Percentiles rank a stretch among this genome's conserved stretches.
phyloP scores from a whole-genome alignment of 2,329 filamentous ascomycete species.

The Exophiala dermatitidis region DNA sequence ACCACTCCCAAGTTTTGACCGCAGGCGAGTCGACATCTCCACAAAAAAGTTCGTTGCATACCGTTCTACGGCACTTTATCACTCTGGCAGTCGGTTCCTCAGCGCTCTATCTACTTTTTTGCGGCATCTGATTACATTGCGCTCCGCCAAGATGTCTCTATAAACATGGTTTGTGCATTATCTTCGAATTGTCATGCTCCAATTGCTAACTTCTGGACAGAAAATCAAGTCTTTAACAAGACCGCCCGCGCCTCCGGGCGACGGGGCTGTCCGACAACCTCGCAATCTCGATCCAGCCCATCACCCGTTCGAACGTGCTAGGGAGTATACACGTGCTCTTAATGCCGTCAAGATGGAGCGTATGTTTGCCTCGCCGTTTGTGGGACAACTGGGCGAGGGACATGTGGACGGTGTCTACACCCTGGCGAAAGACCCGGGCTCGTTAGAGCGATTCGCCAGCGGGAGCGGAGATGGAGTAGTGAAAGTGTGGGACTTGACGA shows the following conservation, averaged over 20 bases:
- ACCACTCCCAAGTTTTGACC: background rate
- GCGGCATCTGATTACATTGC: background rate
- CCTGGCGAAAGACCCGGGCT: conserved; percentile 71
- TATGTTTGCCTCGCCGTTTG: conserved; percentile 80
- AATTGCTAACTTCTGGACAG: conserved; percentile 23
- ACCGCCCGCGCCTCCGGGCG: conserved; percentile 41
- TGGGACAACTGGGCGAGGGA: conserved; percentile 78
- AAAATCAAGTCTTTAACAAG: conserved; percentile 52
- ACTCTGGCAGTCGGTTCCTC: background rate
- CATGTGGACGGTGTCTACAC: conserved; percentile 88
- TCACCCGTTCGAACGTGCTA: conserved; percentile 83
- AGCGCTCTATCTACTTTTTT: background rate
- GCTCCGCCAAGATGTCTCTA: background rate
- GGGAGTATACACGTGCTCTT: conserved; percentile 71
- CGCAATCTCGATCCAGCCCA: conserved; percentile 67
- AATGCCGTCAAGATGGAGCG: conserved; percentile 89
- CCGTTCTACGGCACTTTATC: background rate
- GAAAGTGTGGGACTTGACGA: conserved; percentile 82
- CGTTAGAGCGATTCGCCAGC: conserved; percentile 67
- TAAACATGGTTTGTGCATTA: conserved; percentile 13
- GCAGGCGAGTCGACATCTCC: conserved; percentile 3
- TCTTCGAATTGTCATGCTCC: background rate
- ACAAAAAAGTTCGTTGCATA: conserved; percentile 15
- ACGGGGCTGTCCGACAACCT: conserved; percentile 40
- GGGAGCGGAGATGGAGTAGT: conserved; percentile 87